Evolutionary conservation across 306 rosid species (phyloP), one percentile per base, ranked within the genome.

Genomic region (Cicer yamashitae): DNA sequence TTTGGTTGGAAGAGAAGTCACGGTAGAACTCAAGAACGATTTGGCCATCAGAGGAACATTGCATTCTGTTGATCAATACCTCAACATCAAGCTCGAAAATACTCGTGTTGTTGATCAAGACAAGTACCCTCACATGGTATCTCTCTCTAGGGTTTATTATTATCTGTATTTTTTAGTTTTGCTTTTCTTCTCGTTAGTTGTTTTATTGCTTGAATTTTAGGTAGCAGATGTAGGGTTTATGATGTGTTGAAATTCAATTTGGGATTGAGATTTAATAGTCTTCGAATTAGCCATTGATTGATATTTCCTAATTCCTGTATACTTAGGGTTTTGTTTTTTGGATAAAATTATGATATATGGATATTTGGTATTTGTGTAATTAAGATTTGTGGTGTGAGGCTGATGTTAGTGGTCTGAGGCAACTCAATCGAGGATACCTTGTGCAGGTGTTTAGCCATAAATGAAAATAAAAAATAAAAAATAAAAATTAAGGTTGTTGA

Each of bases 51-150:
- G 90, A 79, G 99, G 99, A 1, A 92, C 97, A 2, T 82, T 90
- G 68, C 99, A 92, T 84, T 94, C 99, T 0, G 99, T 94, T n/a
- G 99, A 94, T 72, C 99, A 94, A 57, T 94, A 92, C 84, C 97
- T 94, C 77, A 94, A 94, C 73, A 94, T 94, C 70, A 94, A 94
- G 82, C 99, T 92, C 39, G 97, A 94, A 86, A 94, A 94, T 79
- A 94, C 99, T 61, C 88, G 97, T 74, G 99, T 94, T 56, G 99
- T 92, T 7, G 97, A 94, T 74, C 96, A 94, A 75, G 97, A 92
- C 84, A 92, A 92, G 83, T 94, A 90, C 76, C 99, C 99, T 40
- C 99, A 92, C 84, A 94, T 94, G 99, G 99, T 94, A 84, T 62
- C 11, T 54, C 62, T 76, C 10, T 20, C 71, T 70, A 70, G 61